phyloP scores from a whole-genome alignment of 805 yeast species.

The Candida saitoana region DNA sequence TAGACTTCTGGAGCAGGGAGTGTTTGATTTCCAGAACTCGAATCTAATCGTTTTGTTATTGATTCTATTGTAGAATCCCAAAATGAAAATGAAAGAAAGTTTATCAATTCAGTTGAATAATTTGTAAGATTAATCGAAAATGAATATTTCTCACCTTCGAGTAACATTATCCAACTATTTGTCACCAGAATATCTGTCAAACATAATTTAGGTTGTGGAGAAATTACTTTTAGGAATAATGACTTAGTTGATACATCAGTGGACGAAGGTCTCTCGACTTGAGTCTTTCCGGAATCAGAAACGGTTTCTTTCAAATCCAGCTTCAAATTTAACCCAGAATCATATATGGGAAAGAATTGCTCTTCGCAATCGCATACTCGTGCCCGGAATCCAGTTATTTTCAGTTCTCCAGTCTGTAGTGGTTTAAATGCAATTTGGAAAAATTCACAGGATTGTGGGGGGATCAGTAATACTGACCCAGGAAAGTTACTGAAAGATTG shows the following conservation, averaged over 20 bases:
- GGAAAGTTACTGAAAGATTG: not conserved
- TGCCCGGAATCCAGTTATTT: conserved; percentile 49
- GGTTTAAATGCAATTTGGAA: conserved; percentile 49
- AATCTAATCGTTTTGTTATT: conserved; percentile 50
- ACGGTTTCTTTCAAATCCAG: conserved; percentile 1
- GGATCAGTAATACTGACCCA: conserved; percentile 15
- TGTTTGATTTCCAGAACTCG: conserved; percentile 22
- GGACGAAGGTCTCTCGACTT: not conserved
- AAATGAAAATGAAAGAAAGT: conserved; percentile 56
- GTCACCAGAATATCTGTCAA: conserved; percentile 49
- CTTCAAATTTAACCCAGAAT: conserved; percentile 8
- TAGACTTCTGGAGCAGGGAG: conserved; percentile 61
- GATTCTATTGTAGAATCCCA: conserved; percentile 73
- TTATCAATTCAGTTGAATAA: conserved; percentile 52
- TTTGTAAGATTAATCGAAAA: conserved; percentile 55
- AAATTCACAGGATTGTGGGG: conserved; percentile 26
- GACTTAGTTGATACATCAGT: conserved; percentile 7
- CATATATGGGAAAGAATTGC: conserved; percentile 42
- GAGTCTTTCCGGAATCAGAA: conserved; percentile 4
- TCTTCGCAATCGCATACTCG: conserved; percentile 47
- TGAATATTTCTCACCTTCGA: conserved; percentile 67
- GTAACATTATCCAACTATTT: conserved; percentile 66
- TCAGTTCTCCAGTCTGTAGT: conserved; percentile 43
- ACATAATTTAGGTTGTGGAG: conserved; percentile 59
- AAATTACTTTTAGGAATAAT: conserved; percentile 29